A percentile compares a stretch with the other conserved stretches of the same genome.
Conservation (phyloP, 805 yeast genomes). For the Candida broadrunensis region DNA sequence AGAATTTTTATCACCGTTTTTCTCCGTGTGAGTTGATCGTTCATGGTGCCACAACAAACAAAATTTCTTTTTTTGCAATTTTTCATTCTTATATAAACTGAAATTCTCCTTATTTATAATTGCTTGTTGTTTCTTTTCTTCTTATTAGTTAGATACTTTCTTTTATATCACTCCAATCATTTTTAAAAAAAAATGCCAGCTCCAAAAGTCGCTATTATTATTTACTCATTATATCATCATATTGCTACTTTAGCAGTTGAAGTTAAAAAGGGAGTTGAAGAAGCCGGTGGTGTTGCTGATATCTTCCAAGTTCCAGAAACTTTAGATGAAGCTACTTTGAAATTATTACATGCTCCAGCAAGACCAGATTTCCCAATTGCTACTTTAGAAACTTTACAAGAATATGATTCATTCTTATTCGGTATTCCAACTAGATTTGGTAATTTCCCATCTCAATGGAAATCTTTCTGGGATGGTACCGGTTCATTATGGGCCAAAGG, state of each 20-base stretch:
- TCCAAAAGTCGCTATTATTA: slow-evolving; percentile 27
- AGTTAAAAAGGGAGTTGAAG: slow-evolving; percentile 61
- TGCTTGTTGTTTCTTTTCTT: not conserved
- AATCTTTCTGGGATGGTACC: slow-evolving; percentile 70
- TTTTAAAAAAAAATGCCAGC: not conserved
- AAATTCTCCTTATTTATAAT: not conserved
- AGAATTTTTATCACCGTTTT: too few species aligned
- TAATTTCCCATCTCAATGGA: slow-evolving; percentile 72
- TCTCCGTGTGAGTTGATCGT: too few species aligned
- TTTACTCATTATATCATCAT: slow-evolving; percentile 78
- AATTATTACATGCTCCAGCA: slow-evolving; percentile 57
- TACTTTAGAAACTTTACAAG: slow-evolving; percentile 51
- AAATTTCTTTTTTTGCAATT: not conserved
- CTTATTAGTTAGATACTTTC: too few species aligned
- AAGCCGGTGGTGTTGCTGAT: slow-evolving; percentile 64
- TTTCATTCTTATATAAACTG: not conserved
- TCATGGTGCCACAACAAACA: too few species aligned
- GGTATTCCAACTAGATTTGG: slow-evolving; percentile 89
- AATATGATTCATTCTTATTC: slow-evolving; percentile 76
- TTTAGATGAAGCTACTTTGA: slow-evolving; percentile 54
- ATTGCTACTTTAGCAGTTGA: slow-evolving; percentile 62
- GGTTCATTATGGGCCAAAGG: slow-evolving; percentile 79
- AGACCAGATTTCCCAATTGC: slow-evolving; percentile 53
- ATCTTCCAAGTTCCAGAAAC: slow-evolving; percentile 76
- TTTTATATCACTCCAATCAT: too few species aligned